A percentile compares a stretch with the other conserved stretches of the same genome.
Evolutionary conservation across 768 basidiomycete genomes (phyloP).

Genomic region (Saitozyma podzolica): DNA sequence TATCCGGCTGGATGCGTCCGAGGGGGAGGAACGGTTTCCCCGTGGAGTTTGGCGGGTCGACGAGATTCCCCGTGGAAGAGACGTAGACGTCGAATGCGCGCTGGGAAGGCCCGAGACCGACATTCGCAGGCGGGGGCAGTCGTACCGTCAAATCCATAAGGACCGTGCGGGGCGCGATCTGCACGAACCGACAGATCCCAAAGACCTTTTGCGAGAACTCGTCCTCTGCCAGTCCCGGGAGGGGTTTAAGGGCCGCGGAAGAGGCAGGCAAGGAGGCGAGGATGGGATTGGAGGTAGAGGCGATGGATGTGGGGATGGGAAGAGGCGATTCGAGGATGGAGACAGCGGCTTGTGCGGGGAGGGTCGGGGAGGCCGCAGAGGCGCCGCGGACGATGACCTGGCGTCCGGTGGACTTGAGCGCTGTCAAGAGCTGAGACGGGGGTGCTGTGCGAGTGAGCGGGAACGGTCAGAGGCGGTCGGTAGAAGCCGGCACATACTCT

Average conservation of each 20-base stretch:
- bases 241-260: constrained; percentile 6
- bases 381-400: constrained; percentile 49
- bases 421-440: constrained; percentile 39
- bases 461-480: background rate
- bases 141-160: constrained; percentile 51
- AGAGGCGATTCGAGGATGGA: constrained; percentile 52
- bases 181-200: constrained; percentile 51
- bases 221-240: constrained; percentile 39
- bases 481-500: constrained; percentile 27
- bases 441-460: constrained; percentile 28
- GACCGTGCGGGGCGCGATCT: constrained; percentile 44
- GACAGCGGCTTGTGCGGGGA: constrained; percentile 40
- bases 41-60: constrained; percentile 45
- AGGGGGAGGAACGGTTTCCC: constrained; percentile 35
- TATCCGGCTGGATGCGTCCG: constrained; percentile 37
- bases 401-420: constrained; percentile 43
- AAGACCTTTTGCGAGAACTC: constrained; percentile 51
- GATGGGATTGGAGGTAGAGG: constrained; percentile 30
- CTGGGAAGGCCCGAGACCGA: constrained; percentile 22
- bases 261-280: constrained; percentile 21
- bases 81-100: constrained; percentile 47
- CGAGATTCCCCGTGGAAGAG: constrained; percentile 45
- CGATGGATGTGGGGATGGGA: constrained; percentile 34
- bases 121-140: constrained; percentile 39
- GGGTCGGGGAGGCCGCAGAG: constrained; percentile 27